Evolutionary conservation across 768 basidiomycete genomes (phyloP).

Genomic region (Chiua virens): DNA sequence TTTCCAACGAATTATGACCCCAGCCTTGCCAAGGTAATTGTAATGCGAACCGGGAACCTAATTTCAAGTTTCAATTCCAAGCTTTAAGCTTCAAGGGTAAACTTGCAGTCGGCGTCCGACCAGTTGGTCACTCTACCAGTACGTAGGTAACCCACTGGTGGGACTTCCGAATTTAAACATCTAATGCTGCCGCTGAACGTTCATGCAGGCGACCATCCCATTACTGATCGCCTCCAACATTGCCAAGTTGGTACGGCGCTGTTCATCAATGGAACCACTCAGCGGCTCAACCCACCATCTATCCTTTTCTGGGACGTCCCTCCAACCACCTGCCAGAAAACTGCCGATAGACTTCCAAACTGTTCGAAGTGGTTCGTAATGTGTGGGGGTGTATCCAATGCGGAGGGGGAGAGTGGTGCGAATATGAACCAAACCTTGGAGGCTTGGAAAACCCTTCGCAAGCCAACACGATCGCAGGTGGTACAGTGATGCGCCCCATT

Average conservation of each 20-base stretch:
- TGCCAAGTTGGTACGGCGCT: neutral
- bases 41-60: no score
- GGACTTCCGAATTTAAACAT: no score
- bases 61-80: no score
- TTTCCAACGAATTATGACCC: no score
- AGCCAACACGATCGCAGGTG: constrained; percentile 60
- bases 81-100: no score
- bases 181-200: no score
- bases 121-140: no score
- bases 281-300: constrained; percentile 70
- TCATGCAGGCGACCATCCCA: no score
- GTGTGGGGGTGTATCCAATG: constrained; percentile 3
- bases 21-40: no score
- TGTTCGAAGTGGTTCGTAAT: constrained; percentile 6
- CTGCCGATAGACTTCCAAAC: constrained; percentile 36
- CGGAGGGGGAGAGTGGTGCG: constrained; percentile 8
- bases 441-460: constrained; percentile 48
- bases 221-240: no score
- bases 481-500: constrained; percentile 66
- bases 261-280: constrained; percentile 42
- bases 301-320: constrained; percentile 50
- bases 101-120: no score
- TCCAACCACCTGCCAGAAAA: constrained; percentile 63
- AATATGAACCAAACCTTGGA: constrained; percentile 9
- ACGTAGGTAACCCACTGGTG: no score